Conservation (phyloP, 768 basidiomycete species). For the Serendipita sp. region DNA sequence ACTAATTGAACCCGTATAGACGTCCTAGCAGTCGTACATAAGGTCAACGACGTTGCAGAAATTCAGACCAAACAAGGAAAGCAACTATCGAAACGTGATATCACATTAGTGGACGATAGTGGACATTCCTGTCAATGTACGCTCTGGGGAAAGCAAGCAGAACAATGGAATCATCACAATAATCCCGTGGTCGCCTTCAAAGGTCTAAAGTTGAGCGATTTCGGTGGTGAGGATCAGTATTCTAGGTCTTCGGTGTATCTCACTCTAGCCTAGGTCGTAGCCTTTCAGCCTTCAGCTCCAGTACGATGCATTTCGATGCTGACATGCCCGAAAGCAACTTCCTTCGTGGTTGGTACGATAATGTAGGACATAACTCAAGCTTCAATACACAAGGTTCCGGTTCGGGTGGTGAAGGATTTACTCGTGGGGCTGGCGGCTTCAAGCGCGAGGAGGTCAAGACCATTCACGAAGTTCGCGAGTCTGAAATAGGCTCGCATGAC, state of each 20-base stretch:
- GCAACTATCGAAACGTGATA: conserved; percentile 79
- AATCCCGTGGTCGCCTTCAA: conserved; percentile 80
- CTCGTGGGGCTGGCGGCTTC: conserved; percentile 29
- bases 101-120: conserved; percentile 75
- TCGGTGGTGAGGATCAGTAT: conserved; percentile 38
- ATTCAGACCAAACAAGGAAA: conserved; percentile 62
- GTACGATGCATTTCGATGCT: conserved; percentile 71
- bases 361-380: conserved; percentile 36
- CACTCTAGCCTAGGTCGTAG: conserved; percentile 40
- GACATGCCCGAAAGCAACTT: conserved; percentile 79
- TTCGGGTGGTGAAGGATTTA: conserved; percentile 17
- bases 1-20: conserved; percentile 29
- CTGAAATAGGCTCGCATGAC: conserved; percentile 44
- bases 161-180: conserved; percentile 44
- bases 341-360: conserved; percentile 81
- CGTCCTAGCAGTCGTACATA: conserved; percentile 75
- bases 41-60: conserved; percentile 46
- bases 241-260: not conserved
- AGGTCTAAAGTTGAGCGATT: conserved; percentile 85
- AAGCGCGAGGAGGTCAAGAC: conserved; percentile 50
- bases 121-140: conserved; percentile 67
- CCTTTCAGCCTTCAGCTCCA: conserved; percentile 67
- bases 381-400: conserved; percentile 33
- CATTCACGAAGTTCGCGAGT: conserved; percentile 61
- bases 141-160: conserved; percentile 91